Percentiles rank a stretch among this genome's conserved stretches.
These are phyloP conservation scores for Hyphopichia homilentoma DNA, from an alignment of 805 yeast species.

Conservation along the genomic window DNA sequence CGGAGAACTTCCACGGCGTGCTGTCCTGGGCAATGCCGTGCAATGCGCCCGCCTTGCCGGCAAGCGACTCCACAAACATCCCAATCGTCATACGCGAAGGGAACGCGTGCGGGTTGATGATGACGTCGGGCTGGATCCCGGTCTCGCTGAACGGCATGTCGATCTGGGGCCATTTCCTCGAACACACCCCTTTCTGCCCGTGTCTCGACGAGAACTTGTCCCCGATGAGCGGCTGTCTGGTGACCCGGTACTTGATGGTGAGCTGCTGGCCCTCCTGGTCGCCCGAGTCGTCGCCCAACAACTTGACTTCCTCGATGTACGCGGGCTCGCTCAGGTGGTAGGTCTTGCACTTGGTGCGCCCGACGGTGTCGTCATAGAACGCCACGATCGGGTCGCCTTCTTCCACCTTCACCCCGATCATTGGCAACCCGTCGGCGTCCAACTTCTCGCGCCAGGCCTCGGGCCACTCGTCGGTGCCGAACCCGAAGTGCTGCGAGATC, in stretches of 20 bases:
- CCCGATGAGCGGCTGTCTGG: constrained; percentile 93
- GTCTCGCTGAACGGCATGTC: constrained; percentile 97
- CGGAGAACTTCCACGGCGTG: constrained; percentile 94
- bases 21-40: constrained; percentile 98
- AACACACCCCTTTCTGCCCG: constrained; percentile 98
- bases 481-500: constrained; percentile 88
- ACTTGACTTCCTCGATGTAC: constrained; percentile 89
- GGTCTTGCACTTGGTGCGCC: constrained; percentile 86
- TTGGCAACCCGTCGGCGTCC: constrained; percentile 91
- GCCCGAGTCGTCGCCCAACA: constrained; percentile 76
- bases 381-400: constrained; percentile 97
- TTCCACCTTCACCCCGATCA: constrained; percentile 79
- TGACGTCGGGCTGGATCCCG: constrained; percentile 96
- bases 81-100: constrained; percentile 99
- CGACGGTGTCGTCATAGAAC: constrained; percentile 83
- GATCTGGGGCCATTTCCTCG: constrained; percentile 94
- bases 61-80: constrained; percentile 96
- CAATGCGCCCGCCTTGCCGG: constrained; percentile 98
- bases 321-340: constrained; percentile 95
- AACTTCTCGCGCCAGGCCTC: constrained; percentile 82
- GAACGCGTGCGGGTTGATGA: constrained; percentile 98
- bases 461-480: constrained; percentile 92
- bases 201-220: constrained; percentile 97
- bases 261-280: constrained; percentile 79
- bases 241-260: constrained; percentile 84